Base-by-base conservation (phyloP, 441 rosid genomes). In the Melastoma candidum region DNA sequence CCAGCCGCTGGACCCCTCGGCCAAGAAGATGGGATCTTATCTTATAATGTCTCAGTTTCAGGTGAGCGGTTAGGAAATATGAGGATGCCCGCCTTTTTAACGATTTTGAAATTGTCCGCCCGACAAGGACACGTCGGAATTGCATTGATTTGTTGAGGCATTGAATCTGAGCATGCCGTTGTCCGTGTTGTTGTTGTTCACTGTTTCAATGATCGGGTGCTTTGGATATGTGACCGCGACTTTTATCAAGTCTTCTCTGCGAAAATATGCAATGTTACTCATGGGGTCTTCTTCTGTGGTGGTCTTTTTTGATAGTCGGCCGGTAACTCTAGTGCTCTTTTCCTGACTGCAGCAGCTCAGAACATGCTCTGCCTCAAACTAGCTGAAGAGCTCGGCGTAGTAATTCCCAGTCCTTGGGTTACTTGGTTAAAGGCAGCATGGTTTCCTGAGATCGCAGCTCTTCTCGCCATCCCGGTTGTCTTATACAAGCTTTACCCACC, bases 311-410 rank as follows among this genome's bases (percentile, higher is more conserved):
- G 61, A 68, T 87, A 87, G 98, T 72, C 79, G 63, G 60, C 87
- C 49, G 75, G 80, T 47, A 87, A 84, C 69, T 90, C 98, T 59
- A 87, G 98, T 72, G 96, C 95, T 29, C 92, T 90, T 57, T 90
- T 87, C 79, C 79, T 90, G 51, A 90, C 98, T 49, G 98, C 96
- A 26, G 90, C 98, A 43, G 98, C 96, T 57, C 98, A 87, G 68
- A 90, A 90, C 72, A 69, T 90, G 72, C 73, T 90, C 53, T 87
- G 95, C 64, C 90, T 87, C 48, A 90, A 90, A 76, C 62, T 90
- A 67, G 98, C 96, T 0, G 90, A 85, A 81, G 96, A 85, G 70
- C 85, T 90, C 60, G 96, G 98, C 56, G 82, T 90, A 54, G 60
- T 77, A 29, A 63, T 87, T 53, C n/a, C 85, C 44, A 83, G 61